Base-by-base conservation (phyloP, 805 yeast genomes). In the Zygoascus tannicola region DNA sequence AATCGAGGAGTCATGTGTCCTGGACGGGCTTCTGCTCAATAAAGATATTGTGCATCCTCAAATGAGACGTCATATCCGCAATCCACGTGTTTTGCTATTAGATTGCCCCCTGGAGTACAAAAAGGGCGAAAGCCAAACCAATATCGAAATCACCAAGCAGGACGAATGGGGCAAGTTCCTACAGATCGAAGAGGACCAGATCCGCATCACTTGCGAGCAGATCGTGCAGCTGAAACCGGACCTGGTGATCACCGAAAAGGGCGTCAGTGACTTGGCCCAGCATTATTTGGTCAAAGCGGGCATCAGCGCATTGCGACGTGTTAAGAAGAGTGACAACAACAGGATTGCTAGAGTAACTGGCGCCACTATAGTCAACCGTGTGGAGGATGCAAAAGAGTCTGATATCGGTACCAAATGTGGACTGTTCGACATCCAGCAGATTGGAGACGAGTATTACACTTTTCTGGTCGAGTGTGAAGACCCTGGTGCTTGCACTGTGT, bases 1-100 rank as follows among this genome's bases (percentile, higher is more conserved):
- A 54, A 86, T 92, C 50, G 81, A 85, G 54, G 95, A 90, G 56
- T 79, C 88, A 38, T 73, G 73, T 50, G 96, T 92, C 14, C 71
- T 92, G 57, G 88, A 84, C 58, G 99, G 99, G 51, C 82, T 90
- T 42, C 69, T 92, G 67, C 74, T 92, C 56, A 92, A 92, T 70
- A 92, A 92, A 66, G 99, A 92, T 61, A 94, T 92, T 46, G 87
- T 94, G n/a, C 99, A 92, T 66, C 98, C 99, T 50, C 87, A 88
- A 65, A 92, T 92, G 99, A 81, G 81, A 56, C 80, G 99, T 63
- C 60, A 70, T 56, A 83, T 92, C 54, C 84, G 81, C 62, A 84
- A 86, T 58, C 99, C 99, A 41, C 76, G 90, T 51, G 77, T 92
- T 44, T 75, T 92, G 16, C 73, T 92, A 53, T 73, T 92, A 55